Conservation (phyloP, 179 eudicot genomes). For the Spinacia oleracea region DNA sequence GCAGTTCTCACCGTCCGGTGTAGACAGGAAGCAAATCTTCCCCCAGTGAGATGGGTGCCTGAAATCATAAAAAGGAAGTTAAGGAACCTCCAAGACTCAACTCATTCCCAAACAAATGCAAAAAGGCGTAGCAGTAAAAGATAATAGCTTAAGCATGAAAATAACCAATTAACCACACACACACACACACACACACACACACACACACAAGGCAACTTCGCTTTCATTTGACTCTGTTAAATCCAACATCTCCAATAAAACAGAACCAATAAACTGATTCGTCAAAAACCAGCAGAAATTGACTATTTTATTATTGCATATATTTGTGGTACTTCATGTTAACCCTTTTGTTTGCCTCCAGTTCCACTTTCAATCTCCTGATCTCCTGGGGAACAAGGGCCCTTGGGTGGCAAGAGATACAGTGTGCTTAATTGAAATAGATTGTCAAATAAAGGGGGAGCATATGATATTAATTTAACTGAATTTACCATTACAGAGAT, state of each 20-base stretch:
- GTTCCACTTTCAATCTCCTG: not conserved
- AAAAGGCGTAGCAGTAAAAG: not conserved
- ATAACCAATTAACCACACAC: not conserved
- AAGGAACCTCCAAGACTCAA: conserved; percentile 6
- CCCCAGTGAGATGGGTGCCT: conserved; percentile 99
- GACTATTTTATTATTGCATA: not conserved
- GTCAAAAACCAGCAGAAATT: not conserved
- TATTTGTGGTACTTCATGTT: not conserved
- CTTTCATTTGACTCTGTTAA: not conserved
- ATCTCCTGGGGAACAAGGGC: not conserved
- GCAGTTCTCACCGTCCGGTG: conserved; percentile 95
- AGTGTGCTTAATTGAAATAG: not conserved
- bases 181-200: too few relatives aligned
- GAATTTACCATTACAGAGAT: not conserved
- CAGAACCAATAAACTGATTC: not conserved
- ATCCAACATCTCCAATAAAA: not conserved
- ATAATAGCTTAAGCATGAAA: not conserved
- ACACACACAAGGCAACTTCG: not conserved
- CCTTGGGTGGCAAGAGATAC: not conserved
- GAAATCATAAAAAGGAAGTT: conserved; percentile 35
- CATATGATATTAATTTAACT: not conserved
- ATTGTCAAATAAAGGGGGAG: not conserved
- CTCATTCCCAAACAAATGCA: not conserved
- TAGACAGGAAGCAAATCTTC: conserved; percentile 75
- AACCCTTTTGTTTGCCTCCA: not conserved